A percentile compares a stretch with the other conserved stretches of the same genome.
phyloP scores from a whole-genome alignment of 768 basidiomycete genomes.

The Floccularia luteovirens region DNA sequence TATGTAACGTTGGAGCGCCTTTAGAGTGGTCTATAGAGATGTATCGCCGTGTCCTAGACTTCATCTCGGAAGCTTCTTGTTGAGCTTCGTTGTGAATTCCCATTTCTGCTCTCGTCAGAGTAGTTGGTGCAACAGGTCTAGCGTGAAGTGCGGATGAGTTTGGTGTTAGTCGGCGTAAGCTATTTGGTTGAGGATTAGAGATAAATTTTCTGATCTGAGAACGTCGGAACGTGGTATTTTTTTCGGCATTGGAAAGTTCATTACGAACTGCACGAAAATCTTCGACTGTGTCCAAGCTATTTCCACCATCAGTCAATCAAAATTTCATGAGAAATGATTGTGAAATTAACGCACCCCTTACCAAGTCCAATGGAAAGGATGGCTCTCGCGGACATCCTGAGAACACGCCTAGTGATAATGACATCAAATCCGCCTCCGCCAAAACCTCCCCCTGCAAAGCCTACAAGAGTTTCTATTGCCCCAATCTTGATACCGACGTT shows the following conservation, averaged over 20 bases:
- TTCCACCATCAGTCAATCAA: neutral
- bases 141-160: slow-evolving; percentile 31
- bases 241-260: slow-evolving; percentile 18
- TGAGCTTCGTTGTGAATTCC: neutral
- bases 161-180: slow-evolving; percentile 48
- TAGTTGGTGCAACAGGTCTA: slow-evolving; percentile 15
- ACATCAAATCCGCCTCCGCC: slow-evolving; percentile 43
- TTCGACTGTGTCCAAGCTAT: slow-evolving; percentile 45
- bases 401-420: slow-evolving; percentile 45
- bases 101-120: too few species aligned
- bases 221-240: slow-evolving; percentile 14
- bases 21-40: slow-evolving; percentile 42
- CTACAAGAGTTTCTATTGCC: slow-evolving; percentile 55
- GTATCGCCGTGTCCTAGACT: slow-evolving; percentile 20
- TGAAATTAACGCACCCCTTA: slow-evolving; percentile 48
- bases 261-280: slow-evolving; percentile 39
- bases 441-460: slow-evolving; percentile 52
- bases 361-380: slow-evolving; percentile 54
- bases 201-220: slow-evolving; percentile 40
- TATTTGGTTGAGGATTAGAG: slow-evolving; percentile 45
- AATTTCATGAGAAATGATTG: neutral
- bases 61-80: slow-evolving; percentile 9
- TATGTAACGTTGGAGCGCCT: slow-evolving; percentile 42
- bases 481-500: slow-evolving; percentile 54
- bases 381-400: slow-evolving; percentile 48